A percentile compares a stretch with the other conserved stretches of the same genome.
These are phyloP conservation scores for Neurospora sp. DNA, from an alignment of 495 filamentous ascomycete species.

Conservation along the genomic window DNA sequence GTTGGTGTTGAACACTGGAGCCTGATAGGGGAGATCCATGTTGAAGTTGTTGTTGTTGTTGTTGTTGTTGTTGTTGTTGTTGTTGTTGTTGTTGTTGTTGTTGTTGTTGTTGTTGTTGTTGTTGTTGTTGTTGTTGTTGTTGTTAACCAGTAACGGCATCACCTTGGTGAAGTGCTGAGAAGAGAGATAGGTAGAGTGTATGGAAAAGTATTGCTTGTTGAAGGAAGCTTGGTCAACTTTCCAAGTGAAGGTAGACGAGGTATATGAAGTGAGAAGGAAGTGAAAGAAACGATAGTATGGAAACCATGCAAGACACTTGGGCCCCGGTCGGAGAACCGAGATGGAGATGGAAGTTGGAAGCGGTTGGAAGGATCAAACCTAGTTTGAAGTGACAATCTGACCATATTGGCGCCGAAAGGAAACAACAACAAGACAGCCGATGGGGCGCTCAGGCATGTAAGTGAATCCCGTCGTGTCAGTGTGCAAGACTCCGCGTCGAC, in stretches of 20 bases:
- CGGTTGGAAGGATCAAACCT: slow-evolving; percentile 17
- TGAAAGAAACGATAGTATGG: not conserved
- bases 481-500: slow-evolving; percentile 21
- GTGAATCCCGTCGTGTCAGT: slow-evolving; percentile 9
- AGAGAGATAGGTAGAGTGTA: not conserved
- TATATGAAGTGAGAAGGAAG: slow-evolving; percentile 1
- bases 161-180: slow-evolving; percentile 12
- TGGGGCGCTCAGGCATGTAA: slow-evolving; percentile 18
- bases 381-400: slow-evolving; percentile 15
- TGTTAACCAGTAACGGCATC: slow-evolving; percentile 20
- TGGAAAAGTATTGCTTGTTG: not conserved
- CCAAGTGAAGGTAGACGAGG: not conserved
- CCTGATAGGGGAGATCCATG: not conserved
- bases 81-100: slow-evolving; percentile 10
- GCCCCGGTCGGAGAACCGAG: slow-evolving; percentile 1
- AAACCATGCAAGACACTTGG: not conserved
- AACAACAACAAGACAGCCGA: slow-evolving; percentile 6
- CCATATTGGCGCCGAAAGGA: slow-evolving; percentile 16
- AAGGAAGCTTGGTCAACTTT: not conserved
- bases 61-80: slow-evolving; percentile 10
- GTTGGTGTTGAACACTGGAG: not conserved
- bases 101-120: not conserved
- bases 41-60: not conserved
- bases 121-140: slow-evolving; percentile 6
- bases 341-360: slow-evolving; percentile 7